Conservation (phyloP, 2,329 filamentous ascomycete species). For the Capronia epimyces region DNA sequence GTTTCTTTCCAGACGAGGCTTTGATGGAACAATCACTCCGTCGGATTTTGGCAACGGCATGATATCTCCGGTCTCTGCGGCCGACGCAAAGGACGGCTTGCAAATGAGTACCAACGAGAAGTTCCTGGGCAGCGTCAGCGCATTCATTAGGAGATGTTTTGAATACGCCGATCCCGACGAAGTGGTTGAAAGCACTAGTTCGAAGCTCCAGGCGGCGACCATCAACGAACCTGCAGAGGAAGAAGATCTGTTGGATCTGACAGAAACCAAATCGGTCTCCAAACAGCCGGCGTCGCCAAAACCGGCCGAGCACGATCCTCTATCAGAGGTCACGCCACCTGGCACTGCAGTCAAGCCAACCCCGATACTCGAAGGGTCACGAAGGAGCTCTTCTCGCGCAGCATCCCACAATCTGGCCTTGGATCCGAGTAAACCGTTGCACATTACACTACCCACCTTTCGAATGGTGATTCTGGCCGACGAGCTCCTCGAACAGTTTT, state of each 20-base stretch:
- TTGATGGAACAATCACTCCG: conserved; percentile 69
- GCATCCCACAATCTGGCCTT: conserved; percentile 79
- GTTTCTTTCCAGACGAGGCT: conserved; percentile 82
- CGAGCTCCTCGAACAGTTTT: conserved; percentile 92
- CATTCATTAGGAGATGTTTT: conserved; percentile 93
- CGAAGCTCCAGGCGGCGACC: conserved; percentile 35
- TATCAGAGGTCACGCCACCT: conserved; percentile 24
- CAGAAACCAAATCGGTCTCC: conserved; percentile 34
- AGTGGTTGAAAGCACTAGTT: conserved; percentile 63
- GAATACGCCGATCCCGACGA: conserved; percentile 91
- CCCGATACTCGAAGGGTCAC: conserved; percentile 1
- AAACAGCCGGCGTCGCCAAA: conserved; percentile 25
- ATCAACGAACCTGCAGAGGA: conserved; percentile 1
- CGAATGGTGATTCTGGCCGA: conserved; percentile 97
- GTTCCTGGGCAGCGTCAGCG: conserved; percentile 87
- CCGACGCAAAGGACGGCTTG: conserved; percentile 27
- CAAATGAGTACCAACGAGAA: conserved; percentile 68
- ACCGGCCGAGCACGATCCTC: conserved; percentile 22
- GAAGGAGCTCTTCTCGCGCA: conserved; percentile 35
- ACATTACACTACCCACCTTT: conserved; percentile 96
- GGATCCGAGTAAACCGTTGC: conserved; percentile 84
- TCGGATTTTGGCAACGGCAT: conserved; percentile 55
- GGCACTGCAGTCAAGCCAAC: conserved; percentile 6
- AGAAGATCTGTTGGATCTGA: conserved; percentile 42
- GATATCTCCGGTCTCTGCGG: conserved; percentile 14